A percentile compares a stretch with the other conserved stretches of the same genome.
Conservation (phyloP, 768 basidiomycete genomes). For the Leccinum obscurum region DNA sequence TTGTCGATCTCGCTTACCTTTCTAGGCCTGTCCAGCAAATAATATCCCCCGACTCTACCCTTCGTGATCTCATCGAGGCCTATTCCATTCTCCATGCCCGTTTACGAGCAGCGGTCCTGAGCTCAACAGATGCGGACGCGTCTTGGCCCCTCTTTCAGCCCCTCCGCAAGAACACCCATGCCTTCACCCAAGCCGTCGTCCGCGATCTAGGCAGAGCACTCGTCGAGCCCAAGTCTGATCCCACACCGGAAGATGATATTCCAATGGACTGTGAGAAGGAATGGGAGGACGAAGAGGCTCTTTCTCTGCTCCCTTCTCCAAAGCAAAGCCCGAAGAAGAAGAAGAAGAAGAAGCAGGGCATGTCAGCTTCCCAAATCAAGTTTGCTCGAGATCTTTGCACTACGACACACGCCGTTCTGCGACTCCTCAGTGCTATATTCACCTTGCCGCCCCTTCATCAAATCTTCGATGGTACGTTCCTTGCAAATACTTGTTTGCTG, state of each 20-base stretch:
- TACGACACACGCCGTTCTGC: slow-evolving; percentile 68
- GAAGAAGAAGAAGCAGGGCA: slow-evolving; percentile 53
- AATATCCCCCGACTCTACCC: slow-evolving; percentile 45
- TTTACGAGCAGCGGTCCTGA: slow-evolving; percentile 46
- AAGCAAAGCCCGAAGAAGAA: slow-evolving; percentile 55
- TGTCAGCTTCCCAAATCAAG: slow-evolving; percentile 77
- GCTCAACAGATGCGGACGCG: slow-evolving; percentile 52
- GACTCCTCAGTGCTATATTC: slow-evolving; percentile 60
- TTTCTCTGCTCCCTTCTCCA: slow-evolving; percentile 61
- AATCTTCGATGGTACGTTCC: slow-evolving; percentile 59
- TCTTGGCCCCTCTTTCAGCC: slow-evolving; percentile 77
- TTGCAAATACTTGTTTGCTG: slow-evolving; percentile 6
- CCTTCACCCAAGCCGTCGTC: slow-evolving; percentile 58
- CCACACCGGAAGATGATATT: slow-evolving; percentile 22
- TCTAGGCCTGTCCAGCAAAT: slow-evolving; percentile 63
- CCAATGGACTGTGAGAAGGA: slow-evolving; percentile 26
- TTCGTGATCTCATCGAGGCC: slow-evolving; percentile 66
- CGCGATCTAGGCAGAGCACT: slow-evolving; percentile 69
- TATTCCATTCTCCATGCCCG: slow-evolving; percentile 72
- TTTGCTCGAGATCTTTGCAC: slow-evolving; percentile 79
- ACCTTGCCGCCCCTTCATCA: slow-evolving; percentile 57
- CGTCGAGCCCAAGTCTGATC: slow-evolving; percentile 48
- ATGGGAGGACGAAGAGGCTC: slow-evolving; percentile 27
- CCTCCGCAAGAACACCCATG: slow-evolving; percentile 51
- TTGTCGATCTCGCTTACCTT: slow-evolving; percentile 63